Evolutionary conservation across 495 filamentous ascomycete genomes (phyloP), one percentile per base, ranked within the genome.

Genomic region (Aspergillus baeticus): DNA sequence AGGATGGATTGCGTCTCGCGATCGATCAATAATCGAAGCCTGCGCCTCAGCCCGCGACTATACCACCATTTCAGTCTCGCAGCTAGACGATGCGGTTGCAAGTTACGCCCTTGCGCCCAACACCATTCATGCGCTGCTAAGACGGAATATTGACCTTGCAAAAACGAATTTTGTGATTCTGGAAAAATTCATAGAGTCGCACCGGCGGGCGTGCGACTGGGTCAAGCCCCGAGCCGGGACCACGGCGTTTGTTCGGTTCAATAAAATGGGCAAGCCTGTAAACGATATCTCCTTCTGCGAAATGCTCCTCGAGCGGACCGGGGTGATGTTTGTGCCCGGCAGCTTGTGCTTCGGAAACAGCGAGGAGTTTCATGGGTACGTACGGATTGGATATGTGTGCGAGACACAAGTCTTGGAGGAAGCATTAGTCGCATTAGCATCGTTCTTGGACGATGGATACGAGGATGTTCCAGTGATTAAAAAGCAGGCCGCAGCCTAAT

Each of bases 21-120:
- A 84, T 68, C 58, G 64, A 6, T 70, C 73, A 1, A 73, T 96
- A 48, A 80, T 94, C 42, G 82, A 88, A 49, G 72, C 79, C n/a
- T 77, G 86, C 39, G 84, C 87, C 5, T 60, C 71, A 6, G 84
- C 87, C 1, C 78, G 92, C 18, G 84, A 96, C 67, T 96, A 92
- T 76, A 94, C 91, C 4, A 90, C 86, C 10, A 96, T 95, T 61
- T 89, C 87, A 22, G 90, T 96, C 0, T 86, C 84, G 35, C 87
- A 90, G 69, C 73, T 96, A 14, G 91, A 93, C 68, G 90, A 96
- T 64, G 81, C 82, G 34, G 77, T 96, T 13, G 92, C 92, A 8
- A 79, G 84, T 42, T 92, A 84, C 59, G 90, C 92, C 1, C 74
- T 95, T 4, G 79, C 80, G 10, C 69, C 72, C 11, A 65, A 77